Conservation (phyloP, 2,329 filamentous ascomycete genomes). For the Coleophoma cylindrospora region DNA sequence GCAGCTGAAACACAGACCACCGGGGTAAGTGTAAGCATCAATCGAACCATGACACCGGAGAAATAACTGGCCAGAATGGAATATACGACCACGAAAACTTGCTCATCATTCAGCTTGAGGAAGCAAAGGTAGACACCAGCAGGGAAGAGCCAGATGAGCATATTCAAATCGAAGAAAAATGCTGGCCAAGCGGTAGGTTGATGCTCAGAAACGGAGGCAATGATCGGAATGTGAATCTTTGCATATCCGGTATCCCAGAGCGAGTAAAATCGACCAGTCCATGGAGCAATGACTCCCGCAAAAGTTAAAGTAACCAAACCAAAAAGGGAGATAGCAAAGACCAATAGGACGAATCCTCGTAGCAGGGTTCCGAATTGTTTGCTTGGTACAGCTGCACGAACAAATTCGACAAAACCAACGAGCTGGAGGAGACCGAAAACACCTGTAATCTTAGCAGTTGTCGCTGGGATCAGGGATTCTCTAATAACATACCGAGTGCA, state of each 20-base stretch:
- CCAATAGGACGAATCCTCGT: slow-evolving; percentile 65
- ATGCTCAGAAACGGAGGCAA: slow-evolving; percentile 98
- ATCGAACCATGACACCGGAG: slow-evolving; percentile 96
- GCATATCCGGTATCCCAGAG: slow-evolving; percentile 98
- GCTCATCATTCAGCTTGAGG: slow-evolving; percentile 87
- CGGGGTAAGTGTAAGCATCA: slow-evolving; percentile 96
- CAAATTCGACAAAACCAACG: slow-evolving; percentile 85
- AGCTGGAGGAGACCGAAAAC: slow-evolving; percentile 95
- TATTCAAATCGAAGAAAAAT: slow-evolving; percentile 98
- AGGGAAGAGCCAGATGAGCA: slow-evolving; percentile 98
- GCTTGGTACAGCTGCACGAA: slow-evolving; percentile 81
- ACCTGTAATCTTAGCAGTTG: slow-evolving; percentile 41
- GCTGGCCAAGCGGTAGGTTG: slow-evolving; percentile 98
- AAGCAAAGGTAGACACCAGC: slow-evolving; percentile 98
- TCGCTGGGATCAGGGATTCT: background rate
- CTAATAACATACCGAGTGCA: slow-evolving; percentile 64
- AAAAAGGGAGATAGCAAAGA: slow-evolving; percentile 68
- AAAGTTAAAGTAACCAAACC: slow-evolving; percentile 84
- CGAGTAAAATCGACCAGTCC: slow-evolving; percentile 98
- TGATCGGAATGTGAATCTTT: slow-evolving; percentile 99
- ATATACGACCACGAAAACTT: slow-evolving; percentile 97
- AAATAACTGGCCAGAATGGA: slow-evolving; percentile 97
- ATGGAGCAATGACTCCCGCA: slow-evolving; percentile 89
- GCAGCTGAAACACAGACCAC: slow-evolving; percentile 94
- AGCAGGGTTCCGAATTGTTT: slow-evolving; percentile 94